Evolutionary conservation across 257 asterid species (phyloP).

Genomic region (Petrea volubilis): DNA sequence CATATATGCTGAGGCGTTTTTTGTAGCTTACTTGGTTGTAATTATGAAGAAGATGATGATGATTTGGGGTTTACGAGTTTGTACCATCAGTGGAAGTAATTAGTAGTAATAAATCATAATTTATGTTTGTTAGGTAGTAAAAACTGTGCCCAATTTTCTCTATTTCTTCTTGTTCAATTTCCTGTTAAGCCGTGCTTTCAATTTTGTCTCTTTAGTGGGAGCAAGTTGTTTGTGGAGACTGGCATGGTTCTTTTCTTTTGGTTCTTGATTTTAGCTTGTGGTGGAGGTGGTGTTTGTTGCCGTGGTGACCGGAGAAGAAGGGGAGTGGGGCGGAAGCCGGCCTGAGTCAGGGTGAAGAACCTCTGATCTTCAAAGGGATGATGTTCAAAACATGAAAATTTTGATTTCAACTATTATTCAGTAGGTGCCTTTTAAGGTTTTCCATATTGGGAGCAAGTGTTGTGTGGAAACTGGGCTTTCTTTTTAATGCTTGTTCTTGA

Average conservation of each 20-base stretch:
- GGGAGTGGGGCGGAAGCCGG: not conserved
- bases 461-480: no score
- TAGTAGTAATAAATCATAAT: not conserved
- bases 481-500: no score
- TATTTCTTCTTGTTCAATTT: not conserved
- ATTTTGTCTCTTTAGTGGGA: not conserved
- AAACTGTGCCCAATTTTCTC: not conserved
- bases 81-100: not conserved
- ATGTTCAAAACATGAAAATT: not conserved
- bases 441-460: no score
- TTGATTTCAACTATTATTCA: no score
- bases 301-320: not conserved
- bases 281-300: not conserved
- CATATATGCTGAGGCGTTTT: not conserved
- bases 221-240: not conserved
- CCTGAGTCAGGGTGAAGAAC: no score
- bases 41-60: not conserved
- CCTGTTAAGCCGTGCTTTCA: not conserved
- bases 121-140: not conserved
- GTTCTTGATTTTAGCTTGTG: not conserved
- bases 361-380: not conserved
- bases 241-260: no score
- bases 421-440: no score
- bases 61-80: not conserved
- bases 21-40: conserved; percentile 3